Percentiles rank a stretch among this genome's conserved stretches.
These are phyloP conservation scores for Amanita muscaria DNA, from an alignment of 768 basidiomycete genomes.

Conservation along the genomic window DNA sequence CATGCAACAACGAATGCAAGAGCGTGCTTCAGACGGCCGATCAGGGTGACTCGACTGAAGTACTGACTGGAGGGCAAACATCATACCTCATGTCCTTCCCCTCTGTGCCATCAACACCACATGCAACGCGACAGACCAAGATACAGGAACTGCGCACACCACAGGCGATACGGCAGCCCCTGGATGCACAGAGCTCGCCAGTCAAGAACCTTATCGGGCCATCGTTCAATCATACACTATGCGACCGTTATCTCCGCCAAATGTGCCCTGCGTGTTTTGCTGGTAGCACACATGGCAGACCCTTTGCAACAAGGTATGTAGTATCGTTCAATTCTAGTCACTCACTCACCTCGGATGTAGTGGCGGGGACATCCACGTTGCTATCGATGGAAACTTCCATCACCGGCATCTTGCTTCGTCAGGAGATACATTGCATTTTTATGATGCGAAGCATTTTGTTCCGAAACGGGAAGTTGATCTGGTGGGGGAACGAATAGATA, in stretches of 20 bases:
- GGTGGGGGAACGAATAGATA: slow-evolving; percentile 21
- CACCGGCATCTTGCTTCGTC: slow-evolving; percentile 23
- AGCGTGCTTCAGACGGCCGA: background rate
- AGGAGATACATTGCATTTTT: slow-evolving; percentile 10
- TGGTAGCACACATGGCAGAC: slow-evolving; percentile 15
- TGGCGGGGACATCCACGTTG: slow-evolving; percentile 29
- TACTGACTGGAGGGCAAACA: too few relatives aligned
- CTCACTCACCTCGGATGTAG: slow-evolving; percentile 8
- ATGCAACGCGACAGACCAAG: slow-evolving; percentile 11
- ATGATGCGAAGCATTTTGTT: slow-evolving; percentile 24
- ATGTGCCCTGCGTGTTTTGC: slow-evolving; percentile 28
- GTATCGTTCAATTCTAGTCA: slow-evolving; percentile 6
- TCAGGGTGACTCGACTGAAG: too few relatives aligned
- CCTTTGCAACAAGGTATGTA: slow-evolving; percentile 12
- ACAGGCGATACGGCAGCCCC: too few relatives aligned
- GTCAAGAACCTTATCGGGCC: too few relatives aligned
- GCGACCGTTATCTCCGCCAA: slow-evolving; percentile 1
- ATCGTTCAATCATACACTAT: background rate
- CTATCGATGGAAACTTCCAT: slow-evolving; percentile 31
- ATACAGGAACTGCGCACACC: too few relatives aligned
- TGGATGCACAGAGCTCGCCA: slow-evolving; percentile 13
- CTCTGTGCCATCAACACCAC: background rate
- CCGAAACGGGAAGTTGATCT: slow-evolving; percentile 24
- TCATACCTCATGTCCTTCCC: too few relatives aligned
- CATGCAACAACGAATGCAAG: slow-evolving; percentile 6